Base-by-base conservation (phyloP, 1,139 yeast genomes). In the Blastobotrys capitulatus region DNA sequence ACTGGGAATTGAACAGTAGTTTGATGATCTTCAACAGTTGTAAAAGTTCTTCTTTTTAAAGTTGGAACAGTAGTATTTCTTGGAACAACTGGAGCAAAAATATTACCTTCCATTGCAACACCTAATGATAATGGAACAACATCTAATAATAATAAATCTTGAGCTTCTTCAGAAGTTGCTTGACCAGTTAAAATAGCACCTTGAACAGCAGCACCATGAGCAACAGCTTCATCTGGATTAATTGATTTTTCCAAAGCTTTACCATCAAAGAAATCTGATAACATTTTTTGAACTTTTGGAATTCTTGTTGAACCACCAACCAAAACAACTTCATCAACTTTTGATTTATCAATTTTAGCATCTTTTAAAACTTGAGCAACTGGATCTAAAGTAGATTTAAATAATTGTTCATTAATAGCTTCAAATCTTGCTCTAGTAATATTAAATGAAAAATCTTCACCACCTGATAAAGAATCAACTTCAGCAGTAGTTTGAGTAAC, bases 61-160 rank as follows among this genome's bases (percentile, higher is more conserved):
- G 97, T 92, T 77, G 98, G 98, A 64, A 92, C 97, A 70, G 98
- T 90, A 73, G 97, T 86, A 92, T 92, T 92, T 83, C 98, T 89
- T 82, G 97, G 97, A 66, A 92, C 95, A 75, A 92, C 97, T 72
- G 96, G 94, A 72, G 97, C 97, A 70, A 89, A 88, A 68, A 92
- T 92, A 77, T 90, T 90, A 80, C 97, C 97, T 81, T 90, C 96
- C 96, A 90, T 92, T 77, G 97, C 97, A 74, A 92, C 97, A 87
- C 98, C 98, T 72, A 90, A 82, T 64, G 97, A 89, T 74, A 92
- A 86, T 77, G 97, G 97, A 71, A 90, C 92, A 71, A 90, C 97
- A 81, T 90, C 97, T 77, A 90, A 86, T 75, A 90, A 84, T 73
- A 90, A 83, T 73, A 90, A 83, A 79, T 90, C 97, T 80, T 90